Percentiles rank a stretch among this genome's conserved stretches.
Conservation (phyloP, 1,284 basidiomycete species). For the Cutaneotrichosporon sp. region DNA sequence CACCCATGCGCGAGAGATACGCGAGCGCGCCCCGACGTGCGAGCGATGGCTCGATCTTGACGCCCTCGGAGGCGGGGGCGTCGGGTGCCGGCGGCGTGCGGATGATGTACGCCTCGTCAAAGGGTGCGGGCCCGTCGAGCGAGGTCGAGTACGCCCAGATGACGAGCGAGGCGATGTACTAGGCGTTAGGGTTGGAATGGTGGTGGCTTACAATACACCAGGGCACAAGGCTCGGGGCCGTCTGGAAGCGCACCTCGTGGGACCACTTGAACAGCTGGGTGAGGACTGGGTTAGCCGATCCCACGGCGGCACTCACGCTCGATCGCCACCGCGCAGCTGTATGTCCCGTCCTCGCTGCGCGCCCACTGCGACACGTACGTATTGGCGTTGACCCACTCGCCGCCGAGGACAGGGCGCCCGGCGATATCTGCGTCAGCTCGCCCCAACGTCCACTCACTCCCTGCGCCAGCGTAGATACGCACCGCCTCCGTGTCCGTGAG, state of each 20-base stretch:
- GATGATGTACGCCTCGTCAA: constrained; percentile 2
- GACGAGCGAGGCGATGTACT: constrained; percentile 13
- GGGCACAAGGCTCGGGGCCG: constrained; percentile 4
- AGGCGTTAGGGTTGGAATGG: background rate
- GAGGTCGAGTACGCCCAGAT: constrained; percentile 31
- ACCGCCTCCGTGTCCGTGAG: constrained; percentile 18
- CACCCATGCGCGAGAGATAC: constrained; percentile 17
- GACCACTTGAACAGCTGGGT: constrained; percentile 7
- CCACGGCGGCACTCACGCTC: constrained; percentile 9
- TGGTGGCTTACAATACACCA: constrained; percentile 1
- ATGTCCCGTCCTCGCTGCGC: constrained; percentile 26
- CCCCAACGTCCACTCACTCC: constrained; percentile 6
- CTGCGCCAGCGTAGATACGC: constrained; percentile 31
- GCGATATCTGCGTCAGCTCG: constrained; percentile 17
- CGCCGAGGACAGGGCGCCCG: constrained; percentile 16
- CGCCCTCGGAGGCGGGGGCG: background rate
- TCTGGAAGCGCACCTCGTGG: constrained; percentile 11
- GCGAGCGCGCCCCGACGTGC: constrained; percentile 25
- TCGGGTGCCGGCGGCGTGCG: background rate
- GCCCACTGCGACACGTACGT: constrained; percentile 30
- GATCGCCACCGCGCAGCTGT: constrained; percentile 24
- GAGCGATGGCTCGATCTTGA: constrained; percentile 30
- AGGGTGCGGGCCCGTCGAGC: constrained; percentile 19
- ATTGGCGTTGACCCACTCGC: constrained; percentile 32
- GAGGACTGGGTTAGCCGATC: background rate